These are phyloP conservation scores for Calvatia gigantea DNA, from an alignment of 768 basidiomycete genomes.

Conservation along the genomic window DNA sequence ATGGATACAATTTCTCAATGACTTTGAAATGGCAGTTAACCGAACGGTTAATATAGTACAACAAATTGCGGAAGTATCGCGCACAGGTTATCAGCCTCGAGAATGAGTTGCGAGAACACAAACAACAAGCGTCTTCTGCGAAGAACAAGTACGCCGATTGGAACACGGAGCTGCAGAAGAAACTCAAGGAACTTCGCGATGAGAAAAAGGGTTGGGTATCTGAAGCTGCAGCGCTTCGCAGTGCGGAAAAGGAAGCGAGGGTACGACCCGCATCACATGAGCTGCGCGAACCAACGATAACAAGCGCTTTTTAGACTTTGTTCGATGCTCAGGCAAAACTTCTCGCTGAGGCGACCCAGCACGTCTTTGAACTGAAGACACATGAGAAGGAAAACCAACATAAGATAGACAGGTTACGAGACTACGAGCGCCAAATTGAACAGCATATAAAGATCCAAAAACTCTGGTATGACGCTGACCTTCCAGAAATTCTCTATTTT, in stretches of 20 bases:
- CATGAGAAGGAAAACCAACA: conserved; percentile 74
- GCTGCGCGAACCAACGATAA: neutral
- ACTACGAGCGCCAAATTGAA: conserved; percentile 87
- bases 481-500: neutral
- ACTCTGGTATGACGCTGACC: conserved; percentile 56
- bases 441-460: conserved; percentile 74
- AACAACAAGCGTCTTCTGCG: conserved; percentile 64
- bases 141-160: conserved; percentile 82
- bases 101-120: conserved; percentile 68
- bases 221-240: conserved; percentile 66
- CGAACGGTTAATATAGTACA: conserved; percentile 47
- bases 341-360: conserved; percentile 62
- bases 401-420: conserved; percentile 74
- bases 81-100: conserved; percentile 64
- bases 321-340: conserved; percentile 68
- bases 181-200: conserved; percentile 68
- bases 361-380: conserved; percentile 72
- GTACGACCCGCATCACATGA: conserved; percentile 30
- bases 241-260: conserved; percentile 67
- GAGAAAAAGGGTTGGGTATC: conserved; percentile 76
- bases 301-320: conserved; percentile 47
- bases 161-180: conserved; percentile 78
- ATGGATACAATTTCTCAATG: conserved; percentile 22
- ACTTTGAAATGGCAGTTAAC: neutral
- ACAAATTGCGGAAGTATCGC: conserved; percentile 77